Percentiles rank a stretch among this genome's conserved stretches.
Conservation (phyloP, 1,284 basidiomycete genomes). For the Spongiforma sp. region DNA sequence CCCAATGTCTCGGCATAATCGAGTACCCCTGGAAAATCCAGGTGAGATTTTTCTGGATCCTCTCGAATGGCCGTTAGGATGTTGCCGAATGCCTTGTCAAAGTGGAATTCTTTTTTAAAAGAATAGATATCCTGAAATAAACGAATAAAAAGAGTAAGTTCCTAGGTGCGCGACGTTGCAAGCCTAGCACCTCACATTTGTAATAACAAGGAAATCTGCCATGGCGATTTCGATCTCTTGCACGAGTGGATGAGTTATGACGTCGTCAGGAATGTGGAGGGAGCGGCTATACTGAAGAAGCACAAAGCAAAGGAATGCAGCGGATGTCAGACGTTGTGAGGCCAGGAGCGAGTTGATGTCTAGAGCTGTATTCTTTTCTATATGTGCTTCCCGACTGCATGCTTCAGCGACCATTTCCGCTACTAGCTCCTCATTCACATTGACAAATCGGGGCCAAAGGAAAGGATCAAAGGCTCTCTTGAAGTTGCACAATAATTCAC, state of each 20-base stretch:
- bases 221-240: slow-evolving; percentile 34
- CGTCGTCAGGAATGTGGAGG: slow-evolving; percentile 30
- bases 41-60: slow-evolving; percentile 22
- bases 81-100: slow-evolving; percentile 36
- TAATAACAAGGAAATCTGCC: slow-evolving; percentile 34
- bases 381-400: slow-evolving; percentile 29
- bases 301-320: slow-evolving; percentile 34
- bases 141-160: neutral
- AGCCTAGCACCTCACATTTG: slow-evolving; percentile 27
- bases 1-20: slow-evolving; percentile 21
- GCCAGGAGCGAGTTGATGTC: slow-evolving; percentile 34
- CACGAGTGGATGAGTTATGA: slow-evolving; percentile 27
- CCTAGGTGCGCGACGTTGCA: neutral
- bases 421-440: slow-evolving; percentile 26
- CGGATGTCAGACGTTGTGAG: slow-evolving; percentile 34
- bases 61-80: slow-evolving; percentile 28
- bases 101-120: slow-evolving; percentile 34
- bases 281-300: slow-evolving; percentile 35
- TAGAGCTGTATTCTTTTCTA: slow-evolving; percentile 13
- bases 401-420: slow-evolving; percentile 31
- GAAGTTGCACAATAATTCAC: slow-evolving; percentile 32
- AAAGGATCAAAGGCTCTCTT: slow-evolving; percentile 29
- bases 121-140: slow-evolving; percentile 34
- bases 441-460: slow-evolving; percentile 36
- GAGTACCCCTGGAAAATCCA: slow-evolving; percentile 26